Conservation (phyloP, 768 basidiomycete species). For the Suillus brevipes region DNA sequence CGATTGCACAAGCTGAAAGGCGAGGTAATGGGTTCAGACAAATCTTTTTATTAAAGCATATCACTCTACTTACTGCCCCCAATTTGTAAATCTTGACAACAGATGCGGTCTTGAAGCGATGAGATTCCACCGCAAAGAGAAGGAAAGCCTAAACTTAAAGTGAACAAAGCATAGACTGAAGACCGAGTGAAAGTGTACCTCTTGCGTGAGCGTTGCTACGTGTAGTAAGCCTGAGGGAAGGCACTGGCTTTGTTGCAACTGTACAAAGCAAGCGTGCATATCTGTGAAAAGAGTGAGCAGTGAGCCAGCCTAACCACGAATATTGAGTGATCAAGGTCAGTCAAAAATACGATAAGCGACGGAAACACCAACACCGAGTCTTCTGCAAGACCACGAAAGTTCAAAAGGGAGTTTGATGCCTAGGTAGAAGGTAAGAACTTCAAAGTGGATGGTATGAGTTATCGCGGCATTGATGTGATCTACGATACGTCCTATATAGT, state of each 20-base stretch:
- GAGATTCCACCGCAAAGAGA: constrained; percentile 65
- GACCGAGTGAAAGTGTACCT: constrained; percentile 41
- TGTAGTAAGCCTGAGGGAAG: constrained; percentile 66
- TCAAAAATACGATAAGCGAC: background rate
- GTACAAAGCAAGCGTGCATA: constrained; percentile 53
- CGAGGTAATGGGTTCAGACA: constrained; percentile 6
- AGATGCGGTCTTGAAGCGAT: constrained; percentile 70
- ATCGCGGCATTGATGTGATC: constrained; percentile 87
- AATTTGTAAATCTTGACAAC: constrained; percentile 74
- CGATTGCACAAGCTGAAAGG: constrained; percentile 57
- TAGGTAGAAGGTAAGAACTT: constrained; percentile 77
- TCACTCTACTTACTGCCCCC: constrained; percentile 52
- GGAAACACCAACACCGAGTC: constrained; percentile 20
- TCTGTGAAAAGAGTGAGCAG: constrained; percentile 36
- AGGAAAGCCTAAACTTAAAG: constrained; percentile 58
- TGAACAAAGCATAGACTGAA: constrained; percentile 3
- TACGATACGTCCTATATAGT: constrained; percentile 23
- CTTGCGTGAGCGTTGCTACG: constrained; percentile 70
- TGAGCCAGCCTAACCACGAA: background rate
- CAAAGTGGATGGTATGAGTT: constrained; percentile 78
- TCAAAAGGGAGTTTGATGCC: constrained; percentile 84
- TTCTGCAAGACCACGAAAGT: constrained; percentile 62
- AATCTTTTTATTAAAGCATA: background rate
- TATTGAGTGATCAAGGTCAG: background rate
- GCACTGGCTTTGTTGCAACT: constrained; percentile 36